Conservation (phyloP, 1,139 yeast species). For the Suhomyces coccinellae region DNA sequence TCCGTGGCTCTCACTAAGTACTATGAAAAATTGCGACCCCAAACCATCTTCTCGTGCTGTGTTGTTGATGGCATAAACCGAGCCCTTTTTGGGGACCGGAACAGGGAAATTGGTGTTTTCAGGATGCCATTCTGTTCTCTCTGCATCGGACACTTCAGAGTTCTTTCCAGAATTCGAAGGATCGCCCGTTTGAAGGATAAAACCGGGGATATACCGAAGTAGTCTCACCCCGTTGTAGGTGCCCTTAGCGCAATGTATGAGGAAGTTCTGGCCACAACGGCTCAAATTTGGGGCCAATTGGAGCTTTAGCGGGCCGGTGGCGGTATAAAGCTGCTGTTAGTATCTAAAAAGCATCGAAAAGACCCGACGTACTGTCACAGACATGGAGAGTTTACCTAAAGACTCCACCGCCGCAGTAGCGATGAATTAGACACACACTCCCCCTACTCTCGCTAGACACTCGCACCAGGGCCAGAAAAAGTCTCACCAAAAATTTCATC, state of each 20-base stretch:
- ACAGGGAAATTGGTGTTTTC: too few species aligned
- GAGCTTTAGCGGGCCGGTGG: constrained; percentile 23
- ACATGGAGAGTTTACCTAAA: too few species aligned
- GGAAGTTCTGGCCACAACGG: constrained; percentile 19
- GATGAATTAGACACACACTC: too few species aligned
- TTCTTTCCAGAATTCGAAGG: constrained; percentile 49
- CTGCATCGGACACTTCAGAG: constrained; percentile 11
- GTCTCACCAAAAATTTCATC: background rate
- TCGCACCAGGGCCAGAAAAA: background rate
- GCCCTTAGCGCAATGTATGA: constrained; percentile 52
- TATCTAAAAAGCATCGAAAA: constrained; percentile 6
- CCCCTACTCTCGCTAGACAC: background rate
- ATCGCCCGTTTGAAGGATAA: constrained; percentile 53
- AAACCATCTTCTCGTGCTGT: constrained; percentile 9
- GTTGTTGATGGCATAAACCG: constrained; percentile 20
- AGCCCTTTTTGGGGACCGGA: constrained; percentile 16
- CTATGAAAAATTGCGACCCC: constrained; percentile 27
- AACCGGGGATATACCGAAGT: constrained; percentile 43
- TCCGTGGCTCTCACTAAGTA: constrained; percentile 18
- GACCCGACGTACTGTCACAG: too few species aligned
- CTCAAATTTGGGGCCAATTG: constrained; percentile 13
- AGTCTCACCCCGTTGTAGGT: constrained; percentile 40
- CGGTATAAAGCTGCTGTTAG: constrained; percentile 21
- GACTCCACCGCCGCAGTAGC: too few species aligned
- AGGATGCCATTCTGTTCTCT: background rate